Conservation (phyloP, 768 basidiomycete genomes). For the Mycena vulgaris region DNA sequence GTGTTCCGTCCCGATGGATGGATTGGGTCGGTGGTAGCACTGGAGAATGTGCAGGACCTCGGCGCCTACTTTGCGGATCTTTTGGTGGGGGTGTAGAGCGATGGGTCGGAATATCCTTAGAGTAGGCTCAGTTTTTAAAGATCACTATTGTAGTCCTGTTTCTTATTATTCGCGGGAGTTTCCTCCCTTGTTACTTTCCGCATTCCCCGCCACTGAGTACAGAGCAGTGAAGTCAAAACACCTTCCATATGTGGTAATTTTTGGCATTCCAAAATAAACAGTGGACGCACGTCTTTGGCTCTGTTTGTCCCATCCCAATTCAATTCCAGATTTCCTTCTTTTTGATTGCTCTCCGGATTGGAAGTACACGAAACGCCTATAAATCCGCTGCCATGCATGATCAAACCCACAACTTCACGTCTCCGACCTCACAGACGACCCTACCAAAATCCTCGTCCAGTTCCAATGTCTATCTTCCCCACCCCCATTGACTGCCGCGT, state of each 20-base stretch:
- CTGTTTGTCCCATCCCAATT: not conserved
- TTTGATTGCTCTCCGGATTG: not conserved
- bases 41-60: conserved; percentile 30
- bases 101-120: no score
- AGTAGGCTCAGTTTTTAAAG: no score
- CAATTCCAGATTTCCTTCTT: not conserved
- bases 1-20: conserved; percentile 41
- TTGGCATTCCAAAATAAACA: not conserved
- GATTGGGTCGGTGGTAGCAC: conserved; percentile 32
- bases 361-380: not conserved
- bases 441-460: not conserved
- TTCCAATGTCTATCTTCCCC: not conserved
- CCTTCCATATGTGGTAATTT: conserved; percentile 4
- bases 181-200: no score
- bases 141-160: no score
- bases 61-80: conserved; percentile 31
- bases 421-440: not conserved
- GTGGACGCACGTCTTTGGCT: no score
- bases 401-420: not conserved
- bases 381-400: not conserved
- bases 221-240: no score
- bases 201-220: no score
- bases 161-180: no score
- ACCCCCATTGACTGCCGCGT: not conserved
- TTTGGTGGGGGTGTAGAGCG: conserved; percentile 17